Conservation (phyloP, 208 protist species). For the Wallacemonas sp. region DNA sequence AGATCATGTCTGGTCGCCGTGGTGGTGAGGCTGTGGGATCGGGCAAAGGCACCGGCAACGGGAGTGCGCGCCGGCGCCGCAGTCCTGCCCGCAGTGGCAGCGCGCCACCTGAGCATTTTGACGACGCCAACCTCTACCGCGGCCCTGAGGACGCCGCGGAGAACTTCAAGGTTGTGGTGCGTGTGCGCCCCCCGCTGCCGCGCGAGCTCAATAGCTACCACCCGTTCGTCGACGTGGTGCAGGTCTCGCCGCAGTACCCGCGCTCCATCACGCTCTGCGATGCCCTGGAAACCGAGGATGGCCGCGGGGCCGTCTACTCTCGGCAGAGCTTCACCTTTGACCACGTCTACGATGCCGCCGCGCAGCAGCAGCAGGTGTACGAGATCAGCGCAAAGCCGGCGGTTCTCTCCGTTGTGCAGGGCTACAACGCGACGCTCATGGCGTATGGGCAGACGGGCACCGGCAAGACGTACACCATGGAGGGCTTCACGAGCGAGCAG, state of each 20-base stretch:
- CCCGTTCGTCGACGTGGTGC: slow-evolving; percentile 68
- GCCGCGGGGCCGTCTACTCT: slow-evolving; percentile 57
- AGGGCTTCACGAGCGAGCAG: slow-evolving; percentile 80
- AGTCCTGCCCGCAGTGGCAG: background rate
- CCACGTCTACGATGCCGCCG: slow-evolving; percentile 41
- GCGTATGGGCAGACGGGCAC: slow-evolving; percentile 91
- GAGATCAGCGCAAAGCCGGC: slow-evolving; percentile 64
- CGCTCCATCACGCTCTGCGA: slow-evolving; percentile 75
- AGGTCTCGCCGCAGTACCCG: slow-evolving; percentile 39
- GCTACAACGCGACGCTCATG: slow-evolving; percentile 86
- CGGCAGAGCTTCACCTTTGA: slow-evolving; percentile 83
- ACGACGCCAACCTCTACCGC: slow-evolving; percentile 29
- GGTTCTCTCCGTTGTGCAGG: slow-evolving; percentile 72
- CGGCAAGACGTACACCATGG: slow-evolving; percentile 91
- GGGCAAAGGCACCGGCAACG: background rate
- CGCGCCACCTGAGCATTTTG: slow-evolving; percentile 23
- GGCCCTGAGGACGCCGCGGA: slow-evolving; percentile 19
- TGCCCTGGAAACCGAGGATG: slow-evolving; percentile 62
- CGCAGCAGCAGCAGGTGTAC: slow-evolving; percentile 76
- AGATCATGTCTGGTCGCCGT: slow-evolving; percentile 2
- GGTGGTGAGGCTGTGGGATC: background rate
- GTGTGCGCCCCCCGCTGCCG: slow-evolving; percentile 82
- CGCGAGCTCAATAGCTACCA: slow-evolving; percentile 75
- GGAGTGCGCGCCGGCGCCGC: background rate
- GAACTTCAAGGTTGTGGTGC: slow-evolving; percentile 88